Evolutionary conservation across 2,329 filamentous ascomycete genomes (phyloP).

Genomic region (Pseudogymnoascus sp.): DNA sequence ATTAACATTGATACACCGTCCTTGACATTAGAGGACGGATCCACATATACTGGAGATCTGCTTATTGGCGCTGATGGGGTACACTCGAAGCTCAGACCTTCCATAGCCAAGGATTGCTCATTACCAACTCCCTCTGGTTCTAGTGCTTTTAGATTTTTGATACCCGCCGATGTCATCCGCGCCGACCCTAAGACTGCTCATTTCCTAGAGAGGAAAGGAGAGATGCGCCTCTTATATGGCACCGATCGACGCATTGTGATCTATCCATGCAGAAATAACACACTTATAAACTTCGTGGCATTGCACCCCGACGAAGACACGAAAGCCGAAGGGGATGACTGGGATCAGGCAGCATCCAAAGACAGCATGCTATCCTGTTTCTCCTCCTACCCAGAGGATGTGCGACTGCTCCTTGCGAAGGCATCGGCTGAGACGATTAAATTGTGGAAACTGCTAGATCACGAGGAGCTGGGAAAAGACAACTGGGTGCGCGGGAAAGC

Average conservation of each 20-base stretch:
- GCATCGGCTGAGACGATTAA: constrained; percentile 41
- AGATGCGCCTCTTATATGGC: constrained; percentile 34
- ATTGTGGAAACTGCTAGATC: constrained; percentile 55
- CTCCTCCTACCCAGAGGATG: neutral
- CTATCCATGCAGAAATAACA: constrained; percentile 40
- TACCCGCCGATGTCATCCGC: constrained; percentile 17
- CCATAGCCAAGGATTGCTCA: neutral
- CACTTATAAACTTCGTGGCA: constrained; percentile 40
- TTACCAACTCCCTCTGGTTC: neutral
- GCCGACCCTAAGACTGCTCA: constrained; percentile 29
- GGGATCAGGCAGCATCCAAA: neutral
- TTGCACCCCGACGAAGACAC: constrained; percentile 42
- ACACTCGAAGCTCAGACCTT: constrained; percentile 2
- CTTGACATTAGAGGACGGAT: constrained; percentile 32
- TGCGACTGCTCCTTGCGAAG: constrained; percentile 28
- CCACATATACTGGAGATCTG: constrained; percentile 26
- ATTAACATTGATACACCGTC: constrained; percentile 36
- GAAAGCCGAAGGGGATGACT: constrained; percentile 19
- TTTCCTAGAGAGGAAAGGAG: constrained; percentile 24
- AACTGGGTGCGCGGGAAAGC: constrained; percentile 29
- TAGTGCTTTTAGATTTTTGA: constrained; percentile 2
- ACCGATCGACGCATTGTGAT: constrained; percentile 37
- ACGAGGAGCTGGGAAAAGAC: constrained; percentile 34
- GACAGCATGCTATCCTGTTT: neutral
- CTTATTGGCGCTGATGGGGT: constrained; percentile 35